Conservation (phyloP, 2,329 filamentous ascomycete genomes). For the Pseudopyrenochaeta lycopersici region DNA sequence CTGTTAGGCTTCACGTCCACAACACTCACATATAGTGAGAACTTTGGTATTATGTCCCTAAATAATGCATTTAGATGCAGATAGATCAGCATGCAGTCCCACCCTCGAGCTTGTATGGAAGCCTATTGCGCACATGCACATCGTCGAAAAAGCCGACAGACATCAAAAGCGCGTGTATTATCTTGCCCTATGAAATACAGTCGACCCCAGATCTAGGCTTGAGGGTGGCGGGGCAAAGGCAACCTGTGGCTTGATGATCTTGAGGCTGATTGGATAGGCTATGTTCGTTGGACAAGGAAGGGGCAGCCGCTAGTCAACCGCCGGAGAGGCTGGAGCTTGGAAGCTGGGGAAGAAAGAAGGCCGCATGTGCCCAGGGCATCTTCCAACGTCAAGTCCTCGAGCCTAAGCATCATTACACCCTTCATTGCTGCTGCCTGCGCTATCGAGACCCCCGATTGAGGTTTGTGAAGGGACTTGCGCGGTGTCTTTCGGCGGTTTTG, state of each 20-base stretch:
- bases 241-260: conserved; percentile 13
- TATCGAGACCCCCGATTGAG: no score
- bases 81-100: no score
- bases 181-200: no score
- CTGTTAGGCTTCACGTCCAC: no score
- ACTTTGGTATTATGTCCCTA: no score
- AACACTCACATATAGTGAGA: no score
- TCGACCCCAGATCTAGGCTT: conserved; percentile 19
- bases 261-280: conserved; percentile 11
- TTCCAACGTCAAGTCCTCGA: conserved; percentile 3
- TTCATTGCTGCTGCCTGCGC: neutral
- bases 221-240: conserved; percentile 11
- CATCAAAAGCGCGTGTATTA: no score
- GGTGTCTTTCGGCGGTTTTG: neutral
- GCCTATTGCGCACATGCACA: no score
- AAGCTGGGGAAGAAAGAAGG: neutral
- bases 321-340: conserved; percentile 12
- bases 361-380: neutral
- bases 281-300: conserved; percentile 5
- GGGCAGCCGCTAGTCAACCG: conserved; percentile 16
- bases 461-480: no score
- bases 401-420: neutral
- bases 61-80: no score
- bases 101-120: no score
- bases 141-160: no score